These are phyloP conservation scores for Marvania coccoides DNA, from an alignment of 139 green algal genomes.

Conservation along the genomic window DNA sequence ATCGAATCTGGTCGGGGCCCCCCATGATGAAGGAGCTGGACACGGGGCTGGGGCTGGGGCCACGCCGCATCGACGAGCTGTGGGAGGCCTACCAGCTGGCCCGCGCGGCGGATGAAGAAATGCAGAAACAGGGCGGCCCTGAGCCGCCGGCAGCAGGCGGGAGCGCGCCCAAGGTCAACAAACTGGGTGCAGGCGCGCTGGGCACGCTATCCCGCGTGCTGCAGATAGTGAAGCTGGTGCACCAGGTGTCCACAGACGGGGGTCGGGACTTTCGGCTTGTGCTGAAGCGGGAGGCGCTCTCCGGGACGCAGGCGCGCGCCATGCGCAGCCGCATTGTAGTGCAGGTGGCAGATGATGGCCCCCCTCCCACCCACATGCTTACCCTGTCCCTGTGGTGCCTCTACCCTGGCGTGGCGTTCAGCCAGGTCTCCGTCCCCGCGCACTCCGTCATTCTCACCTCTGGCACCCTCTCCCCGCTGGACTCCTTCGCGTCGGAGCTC, in stretches of 20 bases:
- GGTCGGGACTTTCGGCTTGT: slow-evolving; percentile 54
- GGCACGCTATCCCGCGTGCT: slow-evolving; percentile 56
- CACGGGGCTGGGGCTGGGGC: slow-evolving; percentile 9
- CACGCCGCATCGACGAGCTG: slow-evolving; percentile 22
- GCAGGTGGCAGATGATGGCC: background rate
- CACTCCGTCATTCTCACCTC: slow-evolving; percentile 66
- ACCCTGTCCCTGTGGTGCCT: slow-evolving; percentile 75
- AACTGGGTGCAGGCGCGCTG: slow-evolving; percentile 40
- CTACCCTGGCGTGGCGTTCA: slow-evolving; percentile 65
- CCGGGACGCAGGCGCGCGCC: background rate
- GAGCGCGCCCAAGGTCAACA: background rate
- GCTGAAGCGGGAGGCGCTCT: slow-evolving; percentile 23
- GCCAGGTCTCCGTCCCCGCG: slow-evolving; percentile 12
- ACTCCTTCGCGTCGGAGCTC: slow-evolving; percentile 80
- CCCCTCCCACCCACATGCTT: background rate
- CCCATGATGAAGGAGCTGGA: slow-evolving; percentile 36
- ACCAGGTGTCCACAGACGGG: slow-evolving; percentile 35
- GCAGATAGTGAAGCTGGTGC: slow-evolving; percentile 57
- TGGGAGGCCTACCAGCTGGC: slow-evolving; percentile 34
- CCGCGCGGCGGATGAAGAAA: slow-evolving; percentile 34
- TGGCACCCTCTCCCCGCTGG: slow-evolving; percentile 83
- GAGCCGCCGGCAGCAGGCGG: background rate
- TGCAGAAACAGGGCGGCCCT: background rate
- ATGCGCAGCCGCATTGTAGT: background rate
- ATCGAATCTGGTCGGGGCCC: background rate